Conservation (phyloP, 306 rosid species). For the Ormosia emarginata region DNA sequence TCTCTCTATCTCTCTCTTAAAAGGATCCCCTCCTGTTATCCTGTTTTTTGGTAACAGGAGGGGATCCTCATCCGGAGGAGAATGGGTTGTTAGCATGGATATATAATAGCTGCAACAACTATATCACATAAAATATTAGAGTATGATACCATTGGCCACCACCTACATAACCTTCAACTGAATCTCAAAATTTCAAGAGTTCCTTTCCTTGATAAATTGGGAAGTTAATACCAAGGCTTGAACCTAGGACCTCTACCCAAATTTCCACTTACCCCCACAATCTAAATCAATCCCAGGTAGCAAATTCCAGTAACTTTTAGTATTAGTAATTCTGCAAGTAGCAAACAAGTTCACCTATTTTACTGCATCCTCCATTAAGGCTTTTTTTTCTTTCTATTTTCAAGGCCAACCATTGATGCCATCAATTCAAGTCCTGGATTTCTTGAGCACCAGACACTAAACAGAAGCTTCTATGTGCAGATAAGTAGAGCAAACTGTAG, state of each 20-base stretch:
- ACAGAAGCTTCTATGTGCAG: background rate
- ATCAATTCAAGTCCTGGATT: background rate
- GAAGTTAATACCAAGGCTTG: background rate
- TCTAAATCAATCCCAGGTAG: background rate
- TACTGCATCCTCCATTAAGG: background rate
- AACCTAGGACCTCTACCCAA: background rate
- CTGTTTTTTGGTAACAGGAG: too few species aligned
- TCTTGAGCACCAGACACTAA: background rate
- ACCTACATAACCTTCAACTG: background rate
- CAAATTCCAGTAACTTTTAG: background rate
- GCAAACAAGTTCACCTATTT: background rate
- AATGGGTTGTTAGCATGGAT: too few species aligned
- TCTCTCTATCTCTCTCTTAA: too few species aligned
- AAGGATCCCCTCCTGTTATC: too few species aligned
- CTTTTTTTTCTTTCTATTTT: background rate
- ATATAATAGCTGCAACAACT: background rate
- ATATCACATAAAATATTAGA: background rate
- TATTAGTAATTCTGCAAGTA: background rate
- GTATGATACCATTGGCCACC: background rate
- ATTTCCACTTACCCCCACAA: background rate
- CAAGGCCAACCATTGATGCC: background rate
- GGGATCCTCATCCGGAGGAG: too few species aligned
- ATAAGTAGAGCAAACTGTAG: background rate
- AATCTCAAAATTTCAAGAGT: background rate
- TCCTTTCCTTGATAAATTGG: background rate